Evolutionary conservation across 129 eudicot genomes (phyloP).

Genomic region (Sambucus nigra): DNA sequence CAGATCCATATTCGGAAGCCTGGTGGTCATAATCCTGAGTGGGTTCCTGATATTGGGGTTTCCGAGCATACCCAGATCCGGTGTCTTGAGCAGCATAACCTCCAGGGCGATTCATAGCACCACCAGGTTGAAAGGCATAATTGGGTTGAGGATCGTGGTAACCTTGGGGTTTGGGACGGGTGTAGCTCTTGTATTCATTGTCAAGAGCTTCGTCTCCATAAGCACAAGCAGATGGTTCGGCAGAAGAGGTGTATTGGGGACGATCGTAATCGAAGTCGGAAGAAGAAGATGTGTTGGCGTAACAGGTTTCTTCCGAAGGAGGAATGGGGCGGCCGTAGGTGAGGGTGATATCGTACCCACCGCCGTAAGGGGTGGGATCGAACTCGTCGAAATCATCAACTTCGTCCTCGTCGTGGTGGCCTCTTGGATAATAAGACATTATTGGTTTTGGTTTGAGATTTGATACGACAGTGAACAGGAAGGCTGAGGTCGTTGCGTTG

Average conservation of each 20-base stretch:
- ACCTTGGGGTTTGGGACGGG: conserved; percentile 39
- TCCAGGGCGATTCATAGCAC: conserved; percentile 15
- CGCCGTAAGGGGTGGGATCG: conserved; percentile 85
- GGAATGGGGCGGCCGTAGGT: conserved; percentile 83
- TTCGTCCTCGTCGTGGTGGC: conserved; percentile 60
- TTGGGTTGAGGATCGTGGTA: conserved; percentile 13
- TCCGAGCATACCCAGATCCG: conserved; percentile 4
- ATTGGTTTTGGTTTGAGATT: conserved; percentile 11
- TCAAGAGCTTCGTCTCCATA: conserved; percentile 62
- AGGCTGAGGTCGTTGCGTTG: background rate
- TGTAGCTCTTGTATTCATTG: conserved; percentile 70
- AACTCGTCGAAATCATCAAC: conserved; percentile 81
- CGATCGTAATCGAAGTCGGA: conserved; percentile 61
- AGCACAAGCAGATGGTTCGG: conserved; percentile 67
- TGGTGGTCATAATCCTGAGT: too few species aligned
- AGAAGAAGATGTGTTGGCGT: conserved; percentile 40
- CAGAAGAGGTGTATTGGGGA: conserved; percentile 54
- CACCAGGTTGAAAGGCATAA: conserved; percentile 12
- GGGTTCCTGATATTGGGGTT: background rate
- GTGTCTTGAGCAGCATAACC: conserved; percentile 19
- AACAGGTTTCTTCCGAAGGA: conserved; percentile 74
- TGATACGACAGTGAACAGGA: background rate
- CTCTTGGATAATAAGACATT: conserved; percentile 78
- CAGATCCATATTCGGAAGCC: conserved; percentile 12
- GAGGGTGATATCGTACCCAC: conserved; percentile 71